phyloP scores from a whole-genome alignment of 768 basidiomycete genomes.

The Leccinum aurantiacum region DNA sequence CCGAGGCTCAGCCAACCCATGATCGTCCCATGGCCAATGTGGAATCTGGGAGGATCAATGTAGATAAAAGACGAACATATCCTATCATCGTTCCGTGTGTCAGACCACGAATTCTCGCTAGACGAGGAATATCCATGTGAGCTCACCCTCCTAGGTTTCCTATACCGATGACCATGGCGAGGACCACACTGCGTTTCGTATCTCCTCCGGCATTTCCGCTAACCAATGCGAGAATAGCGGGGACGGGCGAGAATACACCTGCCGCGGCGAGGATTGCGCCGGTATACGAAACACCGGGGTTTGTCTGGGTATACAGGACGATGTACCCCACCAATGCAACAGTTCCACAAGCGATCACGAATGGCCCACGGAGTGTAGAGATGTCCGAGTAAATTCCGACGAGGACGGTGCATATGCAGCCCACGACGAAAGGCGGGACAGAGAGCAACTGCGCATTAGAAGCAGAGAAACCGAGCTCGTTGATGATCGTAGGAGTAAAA shows the following conservation, averaged over 20 bases:
- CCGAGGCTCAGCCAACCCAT: conserved; percentile 36
- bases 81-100: conserved; percentile 20
- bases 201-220: conserved; percentile 57
- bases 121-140: conserved; percentile 15
- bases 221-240: conserved; percentile 52
- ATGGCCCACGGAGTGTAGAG: conserved; percentile 45
- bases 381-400: conserved; percentile 45
- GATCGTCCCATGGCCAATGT: conserved; percentile 38
- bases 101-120: neutral
- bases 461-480: conserved; percentile 50
- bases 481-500: conserved; percentile 52
- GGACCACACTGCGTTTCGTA: conserved; percentile 47
- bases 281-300: conserved; percentile 36
- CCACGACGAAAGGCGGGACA: conserved; percentile 49
- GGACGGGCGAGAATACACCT: conserved; percentile 52
- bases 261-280: conserved; percentile 50
- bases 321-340: conserved; percentile 53
- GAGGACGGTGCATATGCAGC: conserved; percentile 43
- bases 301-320: conserved; percentile 40
- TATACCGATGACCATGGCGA: conserved; percentile 54
- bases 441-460: conserved; percentile 49
- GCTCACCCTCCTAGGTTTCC: conserved; percentile 55
- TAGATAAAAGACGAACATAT: conserved; percentile 46
- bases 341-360: conserved; percentile 41
- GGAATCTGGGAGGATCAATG: conserved; percentile 37